Base-by-base conservation (phyloP, 768 basidiomycete genomes). In the Mycena crocata region DNA sequence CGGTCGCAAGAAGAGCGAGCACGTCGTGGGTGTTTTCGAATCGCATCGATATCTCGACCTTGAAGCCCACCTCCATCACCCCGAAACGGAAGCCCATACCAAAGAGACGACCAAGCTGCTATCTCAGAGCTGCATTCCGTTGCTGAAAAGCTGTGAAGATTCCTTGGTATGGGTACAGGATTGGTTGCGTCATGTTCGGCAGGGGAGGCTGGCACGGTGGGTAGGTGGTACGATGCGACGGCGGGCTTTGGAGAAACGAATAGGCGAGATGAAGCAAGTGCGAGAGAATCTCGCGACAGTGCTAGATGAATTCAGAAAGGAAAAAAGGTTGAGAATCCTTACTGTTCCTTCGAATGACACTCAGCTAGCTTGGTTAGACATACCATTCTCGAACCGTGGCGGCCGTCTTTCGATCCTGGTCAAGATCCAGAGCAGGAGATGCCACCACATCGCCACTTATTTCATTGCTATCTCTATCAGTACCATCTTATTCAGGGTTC, bases 391-490 rank as follows among this genome's bases (percentile, higher is more conserved):
- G 89, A 90, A 34, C 90, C 90, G 2, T 93, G 92, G 71, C 80
- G 84, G 6, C 72, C 78, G 14, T 81, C 82, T 0, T 87, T 92
- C 57, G 83, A 85, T 34, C 70, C 80, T 5, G 69, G 61, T 65
- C 24, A 68, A 1, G 71, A 67, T 4, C 76, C 76, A n/a, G 73
- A 76, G 17, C 66, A 77, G n/a, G 83, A 85, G 9, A 77, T 83
- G 15, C 88, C 87, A 0, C 86, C 89, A 0, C 92, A 93, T 76
- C 86, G 89, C 42, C 87, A 89, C 73, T 79, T 94, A 10, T 94
- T 94, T 70, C 81, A 92, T 61, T 91, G 89, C 54, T 93, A 90
- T 70, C 85, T 91, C 31, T 93, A 91, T 73, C 90, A 94, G 61
- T 86, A 85, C 68, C 86, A 85, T 68, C 72, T 85, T 32, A 78